These are phyloP conservation scores for Omphalotus guepiniiformis DNA, from an alignment of 768 basidiomycete species.

Conservation along the genomic window DNA sequence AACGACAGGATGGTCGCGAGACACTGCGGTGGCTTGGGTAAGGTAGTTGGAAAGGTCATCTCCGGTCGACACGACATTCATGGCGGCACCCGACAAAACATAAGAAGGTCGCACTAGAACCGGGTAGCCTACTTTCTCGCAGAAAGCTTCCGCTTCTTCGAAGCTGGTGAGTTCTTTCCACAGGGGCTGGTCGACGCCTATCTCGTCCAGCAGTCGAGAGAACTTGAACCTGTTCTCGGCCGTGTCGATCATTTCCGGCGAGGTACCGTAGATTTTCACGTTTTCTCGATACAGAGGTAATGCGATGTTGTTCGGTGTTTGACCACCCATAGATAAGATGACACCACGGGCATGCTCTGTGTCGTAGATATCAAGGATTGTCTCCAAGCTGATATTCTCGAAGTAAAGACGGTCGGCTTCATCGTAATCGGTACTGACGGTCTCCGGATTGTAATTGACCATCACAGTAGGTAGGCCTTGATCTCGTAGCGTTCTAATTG, in stretches of 20 bases:
- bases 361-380: constrained; percentile 96
- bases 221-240: constrained; percentile 99
- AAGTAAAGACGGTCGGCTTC: constrained; percentile 98
- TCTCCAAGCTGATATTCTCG: constrained; percentile 96
- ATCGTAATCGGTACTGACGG: constrained; percentile 98
- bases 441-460: constrained; percentile 99
- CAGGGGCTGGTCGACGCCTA: constrained; percentile 95
- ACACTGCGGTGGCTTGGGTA: constrained; percentile 93
- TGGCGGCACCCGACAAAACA: constrained; percentile 98
- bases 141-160: constrained; percentile 84
- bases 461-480: constrained; percentile 93
- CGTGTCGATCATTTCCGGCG: constrained; percentile 99
- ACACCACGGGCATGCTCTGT: constrained; percentile 84
- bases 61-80: constrained; percentile 96
- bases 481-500: constrained; percentile 94
- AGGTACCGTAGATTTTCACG: constrained; percentile 97
- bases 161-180: constrained; percentile 97
- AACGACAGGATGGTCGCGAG: constrained; percentile 94
- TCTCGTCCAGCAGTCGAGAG: constrained; percentile 94
- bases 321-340: constrained; percentile 97
- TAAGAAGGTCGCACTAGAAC: constrained; percentile 97
- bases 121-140: constrained; percentile 89
- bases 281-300: constrained; percentile 94
- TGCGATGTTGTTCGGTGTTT: constrained; percentile 98
- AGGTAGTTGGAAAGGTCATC: constrained; percentile 92